Base-by-base conservation (phyloP, 2,329 filamentous ascomycete genomes). In the Aspergillus tanneri region DNA sequence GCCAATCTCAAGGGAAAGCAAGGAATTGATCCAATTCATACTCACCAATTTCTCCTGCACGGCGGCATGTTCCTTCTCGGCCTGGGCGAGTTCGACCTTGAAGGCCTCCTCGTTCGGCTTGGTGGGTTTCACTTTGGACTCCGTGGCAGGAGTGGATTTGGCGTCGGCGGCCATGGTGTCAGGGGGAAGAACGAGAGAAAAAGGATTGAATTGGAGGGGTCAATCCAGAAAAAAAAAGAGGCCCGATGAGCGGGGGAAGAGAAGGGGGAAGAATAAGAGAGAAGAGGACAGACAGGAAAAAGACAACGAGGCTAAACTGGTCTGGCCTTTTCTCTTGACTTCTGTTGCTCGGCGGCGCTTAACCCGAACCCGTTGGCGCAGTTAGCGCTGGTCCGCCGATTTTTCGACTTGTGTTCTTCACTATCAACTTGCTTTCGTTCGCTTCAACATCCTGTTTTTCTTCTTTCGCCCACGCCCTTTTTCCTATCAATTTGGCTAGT, bases 91-190 rank as follows among this genome's bases (percentile, higher is more conserved):
- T 55, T 82, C 80, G 68, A 85, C 81, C 76, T 95, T 90, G 79
- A 85, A 99, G 60, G 79, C 77, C 57, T 86, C 86, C 76, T 93
- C 88, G 71, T 96, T 88, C 38, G 93, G 93, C 79, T 87, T 90
- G 73, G 88, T 82, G 45, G 91, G 90, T 75, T 85, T 90, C 64
- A 62, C 62, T 64, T 71, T 68, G 52, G 62, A 65, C 61, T 71
- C 71, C 50, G 60, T 58, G 56, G 64, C 64, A 60, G 62, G 56
- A 55, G 66, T 47, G 52, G 58, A 55, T 36, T 57, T 46, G 43
- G 58, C 57, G 41, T 56, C 57, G 51, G 63, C 62, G 60, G 71
- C 64, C 70, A 73, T 73, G 46, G 52, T 47, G 27, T 24, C 25
- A 50, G 40, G 41, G 10, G 43, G 37, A 35, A 28, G 18, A 21